Evolutionary conservation across 2,329 filamentous ascomycete species (phyloP).

Genomic region (Botrytis byssoidea): DNA sequence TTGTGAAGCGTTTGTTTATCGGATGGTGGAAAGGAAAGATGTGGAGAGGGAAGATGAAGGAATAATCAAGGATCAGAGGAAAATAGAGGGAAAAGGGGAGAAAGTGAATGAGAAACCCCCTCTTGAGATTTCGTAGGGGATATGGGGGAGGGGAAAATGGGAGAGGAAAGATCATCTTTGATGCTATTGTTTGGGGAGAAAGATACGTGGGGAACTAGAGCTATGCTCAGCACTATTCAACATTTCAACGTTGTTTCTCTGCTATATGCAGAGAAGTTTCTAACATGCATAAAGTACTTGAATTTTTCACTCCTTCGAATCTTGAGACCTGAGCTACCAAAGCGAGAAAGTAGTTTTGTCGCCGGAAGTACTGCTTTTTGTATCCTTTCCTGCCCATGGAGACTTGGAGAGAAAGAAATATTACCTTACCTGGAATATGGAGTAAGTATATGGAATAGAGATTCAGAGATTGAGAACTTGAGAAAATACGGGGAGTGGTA

Average conservation of each 20-base stretch:
- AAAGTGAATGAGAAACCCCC: background rate
- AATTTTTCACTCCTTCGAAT: background rate
- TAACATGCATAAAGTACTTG: rapidly evolving
- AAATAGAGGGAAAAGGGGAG: background rate
- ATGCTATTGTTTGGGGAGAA: background rate
- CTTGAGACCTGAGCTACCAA: background rate
- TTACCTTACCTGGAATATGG: background rate
- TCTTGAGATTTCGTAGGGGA: background rate
- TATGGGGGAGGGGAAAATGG: too few relatives aligned
- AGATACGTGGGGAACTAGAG: background rate
- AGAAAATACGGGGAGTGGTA: background rate
- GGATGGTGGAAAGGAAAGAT: background rate
- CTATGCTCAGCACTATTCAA: background rate
- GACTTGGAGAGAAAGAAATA: background rate
- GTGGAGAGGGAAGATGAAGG: background rate
- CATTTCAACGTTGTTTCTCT: background rate
- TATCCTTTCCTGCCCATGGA: background rate
- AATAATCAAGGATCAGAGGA: too few relatives aligned
- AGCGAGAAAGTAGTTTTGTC: background rate
- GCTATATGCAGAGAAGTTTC: background rate
- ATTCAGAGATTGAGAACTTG: background rate
- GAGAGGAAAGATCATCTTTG: background rate
- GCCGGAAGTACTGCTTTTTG: background rate
- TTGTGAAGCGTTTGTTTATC: background rate
- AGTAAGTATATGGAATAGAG: background rate